phyloP scores from a whole-genome alignment of 2,329 filamentous ascomycete species.

The Rutstroemia sydowiana region DNA sequence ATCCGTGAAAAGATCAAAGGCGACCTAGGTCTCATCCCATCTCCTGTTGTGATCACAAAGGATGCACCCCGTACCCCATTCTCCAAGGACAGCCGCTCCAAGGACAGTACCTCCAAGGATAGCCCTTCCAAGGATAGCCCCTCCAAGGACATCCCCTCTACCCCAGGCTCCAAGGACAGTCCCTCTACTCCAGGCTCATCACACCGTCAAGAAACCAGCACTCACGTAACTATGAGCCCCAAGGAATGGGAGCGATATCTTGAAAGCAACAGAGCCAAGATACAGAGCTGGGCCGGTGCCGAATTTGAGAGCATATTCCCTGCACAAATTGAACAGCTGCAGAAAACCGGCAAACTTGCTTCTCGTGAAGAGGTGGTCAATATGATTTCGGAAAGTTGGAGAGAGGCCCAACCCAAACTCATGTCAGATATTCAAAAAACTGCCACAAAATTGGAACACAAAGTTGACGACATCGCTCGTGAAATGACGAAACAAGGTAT shows the following conservation, averaged over 20 bases:
- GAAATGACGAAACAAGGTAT: constrained; percentile 12
- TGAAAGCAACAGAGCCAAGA: constrained; percentile 8
- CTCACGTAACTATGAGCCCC: not conserved
- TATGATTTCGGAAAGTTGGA: constrained; percentile 83
- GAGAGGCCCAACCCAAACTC: constrained; percentile 11
- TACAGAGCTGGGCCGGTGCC: constrained; percentile 5
- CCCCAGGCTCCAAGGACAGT: too few species aligned
- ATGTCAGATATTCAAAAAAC: constrained; percentile 15
- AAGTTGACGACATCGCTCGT: constrained; percentile 4
- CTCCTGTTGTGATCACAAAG: too few species aligned
- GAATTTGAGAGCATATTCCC: constrained; percentile 20
- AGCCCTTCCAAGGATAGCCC: not conserved
- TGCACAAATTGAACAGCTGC: constrained; percentile 4
- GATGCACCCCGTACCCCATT: too few species aligned
- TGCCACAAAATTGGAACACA: constrained; percentile 13
- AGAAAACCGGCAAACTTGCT: constrained; percentile 18
- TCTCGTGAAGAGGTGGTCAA: constrained; percentile 59
- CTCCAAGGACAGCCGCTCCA: too few species aligned
- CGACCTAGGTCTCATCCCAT: constrained; percentile 4
- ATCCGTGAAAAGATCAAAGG: constrained; percentile 48
- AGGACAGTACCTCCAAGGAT: not conserved
- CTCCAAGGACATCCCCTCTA: too few species aligned
- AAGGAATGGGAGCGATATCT: constrained; percentile 10
- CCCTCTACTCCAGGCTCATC: too few species aligned
- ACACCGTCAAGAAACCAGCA: not conserved